These are phyloP conservation scores for Cryptococcus depauperatus DNA, from an alignment of 1,284 basidiomycete genomes.

Conservation along the genomic window DNA sequence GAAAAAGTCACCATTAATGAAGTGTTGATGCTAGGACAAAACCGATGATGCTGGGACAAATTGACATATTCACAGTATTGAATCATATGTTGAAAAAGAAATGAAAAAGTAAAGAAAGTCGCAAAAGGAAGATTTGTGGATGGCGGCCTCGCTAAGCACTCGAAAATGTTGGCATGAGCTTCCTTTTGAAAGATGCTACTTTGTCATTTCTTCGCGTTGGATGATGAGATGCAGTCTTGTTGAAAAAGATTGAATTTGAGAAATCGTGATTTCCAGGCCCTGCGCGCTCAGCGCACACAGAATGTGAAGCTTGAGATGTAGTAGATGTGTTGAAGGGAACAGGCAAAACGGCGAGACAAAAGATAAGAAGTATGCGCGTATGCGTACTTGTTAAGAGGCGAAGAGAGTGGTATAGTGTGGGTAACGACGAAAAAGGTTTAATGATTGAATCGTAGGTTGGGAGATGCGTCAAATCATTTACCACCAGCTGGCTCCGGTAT, in stretches of 20 bases:
- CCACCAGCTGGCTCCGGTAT: conserved; percentile 46
- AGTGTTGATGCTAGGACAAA: not conserved
- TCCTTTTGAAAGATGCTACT: not conserved
- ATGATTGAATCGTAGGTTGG: not conserved
- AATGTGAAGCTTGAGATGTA: conserved; percentile 10
- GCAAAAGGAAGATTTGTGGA: too few relatives aligned
- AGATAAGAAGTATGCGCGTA: not conserved
- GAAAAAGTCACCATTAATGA: not conserved
- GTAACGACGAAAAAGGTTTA: not conserved
- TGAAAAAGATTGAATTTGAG: not conserved
- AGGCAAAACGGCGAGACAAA: conserved; percentile 3
- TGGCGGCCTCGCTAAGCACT: too few relatives aligned
- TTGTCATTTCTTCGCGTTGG: not conserved
- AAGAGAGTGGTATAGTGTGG: conserved; percentile 1
- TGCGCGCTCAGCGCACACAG: too few relatives aligned
- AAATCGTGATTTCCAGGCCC: too few relatives aligned
- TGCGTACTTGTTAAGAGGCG: not conserved
- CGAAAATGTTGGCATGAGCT: too few relatives aligned
- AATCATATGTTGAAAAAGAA: not conserved
- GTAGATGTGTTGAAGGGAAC: conserved; percentile 1
- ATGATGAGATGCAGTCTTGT: not conserved
- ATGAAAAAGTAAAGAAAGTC: too few relatives aligned
- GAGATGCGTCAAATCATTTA: conserved; percentile 13
- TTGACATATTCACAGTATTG: not conserved
- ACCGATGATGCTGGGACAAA: not conserved